Evolutionary conservation across 805 yeast genomes (phyloP).

Genomic region (Ascoidea tarda): DNA sequence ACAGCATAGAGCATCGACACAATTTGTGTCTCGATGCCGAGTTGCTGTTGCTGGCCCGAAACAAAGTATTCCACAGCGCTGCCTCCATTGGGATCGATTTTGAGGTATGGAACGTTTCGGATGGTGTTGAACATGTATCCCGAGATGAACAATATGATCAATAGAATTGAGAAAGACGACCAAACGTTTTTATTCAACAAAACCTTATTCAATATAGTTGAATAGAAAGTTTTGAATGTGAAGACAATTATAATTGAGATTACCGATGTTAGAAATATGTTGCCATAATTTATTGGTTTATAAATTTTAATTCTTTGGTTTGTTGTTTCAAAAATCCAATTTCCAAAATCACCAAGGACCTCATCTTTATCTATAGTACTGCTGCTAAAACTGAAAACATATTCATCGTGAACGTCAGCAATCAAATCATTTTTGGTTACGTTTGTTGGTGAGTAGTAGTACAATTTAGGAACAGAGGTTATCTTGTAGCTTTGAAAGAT

Average conservation of each 20-base stretch:
- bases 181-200: slow-evolving; percentile 46
- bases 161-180: slow-evolving; percentile 53
- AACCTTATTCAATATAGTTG: slow-evolving; percentile 21
- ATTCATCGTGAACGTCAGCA: slow-evolving; percentile 22
- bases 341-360: slow-evolving; percentile 16
- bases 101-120: slow-evolving; percentile 47
- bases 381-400: slow-evolving; percentile 19
- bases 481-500: slow-evolving; percentile 29
- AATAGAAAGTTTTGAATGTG: slow-evolving; percentile 16
- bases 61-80: slow-evolving; percentile 30
- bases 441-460: slow-evolving; percentile 39
- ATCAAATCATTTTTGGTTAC: slow-evolving; percentile 15
- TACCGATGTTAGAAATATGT: slow-evolving; percentile 19
- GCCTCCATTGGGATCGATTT: slow-evolving; percentile 23
- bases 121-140: slow-evolving; percentile 94
- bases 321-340: slow-evolving; percentile 14
- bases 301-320: slow-evolving; percentile 15
- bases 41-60: slow-evolving; percentile 61
- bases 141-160: slow-evolving; percentile 57
- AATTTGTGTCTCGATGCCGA: slow-evolving; percentile 83
- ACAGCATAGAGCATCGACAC: slow-evolving; percentile 60
- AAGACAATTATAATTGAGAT: slow-evolving; percentile 16
- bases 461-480: slow-evolving; percentile 69
- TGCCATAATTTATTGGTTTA: slow-evolving; percentile 24
- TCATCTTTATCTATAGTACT: slow-evolving; percentile 22